These are phyloP conservation scores for Psidium friedrichsthalianum DNA, from an alignment of 345 rosid species.

Conservation along the genomic window DNA sequence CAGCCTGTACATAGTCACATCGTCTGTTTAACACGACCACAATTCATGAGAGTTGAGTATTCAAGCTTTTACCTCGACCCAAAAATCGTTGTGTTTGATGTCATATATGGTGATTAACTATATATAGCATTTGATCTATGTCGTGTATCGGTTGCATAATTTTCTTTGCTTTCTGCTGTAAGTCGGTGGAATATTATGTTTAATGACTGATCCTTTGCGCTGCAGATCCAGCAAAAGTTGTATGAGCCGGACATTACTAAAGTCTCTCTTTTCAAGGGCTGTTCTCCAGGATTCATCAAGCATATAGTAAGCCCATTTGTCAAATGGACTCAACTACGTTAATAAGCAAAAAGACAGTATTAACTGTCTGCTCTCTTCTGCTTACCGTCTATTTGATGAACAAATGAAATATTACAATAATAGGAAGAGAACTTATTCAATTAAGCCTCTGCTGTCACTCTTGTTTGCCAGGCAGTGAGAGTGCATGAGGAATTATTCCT, in stretches of 20 bases:
- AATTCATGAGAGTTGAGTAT: neutral
- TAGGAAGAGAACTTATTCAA: neutral
- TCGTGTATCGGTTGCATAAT: neutral
- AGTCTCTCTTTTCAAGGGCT: constrained; percentile 56
- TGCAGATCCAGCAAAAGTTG: constrained; percentile 66
- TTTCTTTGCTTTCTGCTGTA: neutral
- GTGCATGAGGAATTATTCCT: constrained; percentile 72
- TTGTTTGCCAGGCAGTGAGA: constrained; percentile 38
- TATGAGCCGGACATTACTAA: constrained; percentile 61
- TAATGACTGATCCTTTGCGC: neutral
- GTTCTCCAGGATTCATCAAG: constrained; percentile 71
- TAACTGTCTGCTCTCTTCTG: neutral
- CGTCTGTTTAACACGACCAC: neutral
- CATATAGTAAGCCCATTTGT: constrained; percentile 47
- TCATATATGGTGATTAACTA: neutral
- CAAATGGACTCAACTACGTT: neutral
- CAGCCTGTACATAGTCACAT: neutral
- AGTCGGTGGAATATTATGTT: neutral
- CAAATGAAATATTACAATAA: neutral
- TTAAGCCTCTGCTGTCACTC: neutral
- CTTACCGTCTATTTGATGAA: neutral
- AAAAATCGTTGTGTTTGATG: neutral
- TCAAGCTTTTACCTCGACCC: neutral
- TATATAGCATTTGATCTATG: neutral
- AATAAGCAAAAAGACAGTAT: neutral